Conservation (phyloP, 2,329 filamentous ascomycete species). For the Biscogniauxia mediterranea region DNA sequence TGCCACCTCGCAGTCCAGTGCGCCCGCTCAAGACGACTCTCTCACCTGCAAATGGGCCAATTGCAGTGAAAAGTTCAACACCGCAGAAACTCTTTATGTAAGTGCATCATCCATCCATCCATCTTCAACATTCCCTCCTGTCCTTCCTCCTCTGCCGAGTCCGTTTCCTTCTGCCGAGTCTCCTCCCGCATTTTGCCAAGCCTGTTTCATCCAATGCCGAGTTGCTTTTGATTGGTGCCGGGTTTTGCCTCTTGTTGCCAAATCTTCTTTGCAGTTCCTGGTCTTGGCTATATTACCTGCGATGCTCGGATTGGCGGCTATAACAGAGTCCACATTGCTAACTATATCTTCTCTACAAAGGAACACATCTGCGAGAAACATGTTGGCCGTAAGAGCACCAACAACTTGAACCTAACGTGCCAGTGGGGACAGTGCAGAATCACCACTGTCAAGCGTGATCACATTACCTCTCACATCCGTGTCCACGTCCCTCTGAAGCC, state of each 20-base stretch:
- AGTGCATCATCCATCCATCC: slow-evolving; percentile 36
- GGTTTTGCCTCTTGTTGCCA: not conserved
- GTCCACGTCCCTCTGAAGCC: slow-evolving; percentile 99
- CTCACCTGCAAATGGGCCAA: slow-evolving; percentile 60
- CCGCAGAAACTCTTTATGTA: slow-evolving; percentile 60
- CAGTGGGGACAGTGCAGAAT: slow-evolving; percentile 96
- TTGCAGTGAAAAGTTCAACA: slow-evolving; percentile 58
- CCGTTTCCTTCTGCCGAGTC: not conserved
- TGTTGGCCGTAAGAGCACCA: slow-evolving; percentile 97
- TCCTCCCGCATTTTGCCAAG: slow-evolving; percentile 1
- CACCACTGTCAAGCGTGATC: slow-evolving; percentile 96
- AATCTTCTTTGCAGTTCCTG: not conserved
- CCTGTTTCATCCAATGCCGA: too few species aligned
- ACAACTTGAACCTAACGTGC: slow-evolving; percentile 96
- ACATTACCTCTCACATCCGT: slow-evolving; percentile 98
- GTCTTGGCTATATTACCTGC: not conserved
- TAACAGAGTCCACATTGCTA: not conserved
- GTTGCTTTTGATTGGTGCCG: not conserved
- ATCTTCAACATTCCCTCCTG: not conserved
- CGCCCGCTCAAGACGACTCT: slow-evolving; percentile 46
- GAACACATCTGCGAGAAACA: slow-evolving; percentile 98
- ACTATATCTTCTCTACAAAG: slow-evolving; percentile 43
- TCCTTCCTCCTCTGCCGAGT: not conserved
- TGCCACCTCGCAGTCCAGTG: slow-evolving; percentile 43
- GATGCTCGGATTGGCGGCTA: not conserved